Base-by-base conservation (phyloP, 257 asterid genomes). In the Solanum sitiens region DNA sequence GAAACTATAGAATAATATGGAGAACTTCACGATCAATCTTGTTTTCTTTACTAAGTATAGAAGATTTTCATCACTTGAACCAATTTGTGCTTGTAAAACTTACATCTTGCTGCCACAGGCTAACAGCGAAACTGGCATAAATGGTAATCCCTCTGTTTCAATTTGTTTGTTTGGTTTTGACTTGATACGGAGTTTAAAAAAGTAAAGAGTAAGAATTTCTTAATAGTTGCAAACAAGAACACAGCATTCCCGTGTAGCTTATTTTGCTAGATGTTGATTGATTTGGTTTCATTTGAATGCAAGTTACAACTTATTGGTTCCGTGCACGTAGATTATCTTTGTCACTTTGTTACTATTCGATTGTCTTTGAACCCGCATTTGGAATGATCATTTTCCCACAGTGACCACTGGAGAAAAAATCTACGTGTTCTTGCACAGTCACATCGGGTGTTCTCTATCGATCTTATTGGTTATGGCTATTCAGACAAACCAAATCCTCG, bases 351-450 rank as follows among this genome's bases (percentile, higher is more conserved):
- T 82, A 14, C 44, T 67, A 25, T 56, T 23, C 45, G 14, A 47
- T 18, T 27, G 35, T 61, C 18, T 71, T 86, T 87, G 87, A 45
- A 83, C 61, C 65, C n/a, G 3, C 45, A 30, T n/a, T 77, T 53
- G 44, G 50, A 53, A 40, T 27, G 88, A 84, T 83, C 47, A 16
- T 87, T 40, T 87, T 82, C 88, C 80, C 37, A 71, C 94, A 97
- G 99, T 94, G 99, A 95, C 87, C 99, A 97, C 50, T 97, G 99
- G 99, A 93, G 98, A 91, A 97, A 97, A 93, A 97, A 97, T 91
- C 83, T 97, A 86, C 93, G 95, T 11, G 97, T 94, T 89, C 98
- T 97, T 87, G 98, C 94, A 14, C 92, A 91, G 87, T 89, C 94
- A 40, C 98, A 97, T 92, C 91, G 95, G 89, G 98, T 97, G 71